These are phyloP conservation scores for Pyricularia pennisetigena DNA, from an alignment of 2,329 filamentous ascomycete genomes.

Conservation along the genomic window DNA sequence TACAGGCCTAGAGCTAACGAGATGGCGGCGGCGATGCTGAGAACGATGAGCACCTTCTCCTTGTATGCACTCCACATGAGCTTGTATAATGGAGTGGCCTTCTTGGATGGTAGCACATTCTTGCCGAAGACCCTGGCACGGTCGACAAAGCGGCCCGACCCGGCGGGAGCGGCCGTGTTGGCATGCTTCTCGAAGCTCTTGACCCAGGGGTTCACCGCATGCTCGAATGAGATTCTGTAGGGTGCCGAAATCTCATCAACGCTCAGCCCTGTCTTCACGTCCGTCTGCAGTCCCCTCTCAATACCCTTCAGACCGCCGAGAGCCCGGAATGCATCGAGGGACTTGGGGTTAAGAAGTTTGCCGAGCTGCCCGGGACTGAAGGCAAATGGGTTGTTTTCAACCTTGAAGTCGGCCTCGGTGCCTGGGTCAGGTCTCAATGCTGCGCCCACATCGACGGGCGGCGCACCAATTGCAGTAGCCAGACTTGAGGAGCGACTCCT, in stretches of 20 bases:
- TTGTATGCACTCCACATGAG: slow-evolving; percentile 24
- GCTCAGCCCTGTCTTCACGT: slow-evolving; percentile 56
- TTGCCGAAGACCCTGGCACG: not conserved
- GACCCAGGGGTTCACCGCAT: not conserved
- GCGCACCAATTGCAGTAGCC: not conserved
- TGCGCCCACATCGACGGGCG: slow-evolving; percentile 29
- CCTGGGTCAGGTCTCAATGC: slow-evolving; percentile 61
- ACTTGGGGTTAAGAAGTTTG: slow-evolving; percentile 76
- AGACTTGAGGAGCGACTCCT: not conserved
- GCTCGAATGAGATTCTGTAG: not conserved
- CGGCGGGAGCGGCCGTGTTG: not conserved
- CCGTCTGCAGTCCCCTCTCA: slow-evolving; percentile 62
- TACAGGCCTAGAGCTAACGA: slow-evolving; percentile 63
- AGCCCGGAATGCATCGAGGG: slow-evolving; percentile 61
- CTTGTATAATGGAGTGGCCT: slow-evolving; percentile 1
- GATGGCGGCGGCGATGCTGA: slow-evolving; percentile 58
- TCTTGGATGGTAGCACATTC: slow-evolving; percentile 4
- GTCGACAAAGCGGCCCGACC: not conserved
- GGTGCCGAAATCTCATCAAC: slow-evolving; percentile 47
- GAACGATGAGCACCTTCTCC: slow-evolving; percentile 62
- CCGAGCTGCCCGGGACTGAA: slow-evolving; percentile 64
- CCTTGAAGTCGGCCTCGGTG: slow-evolving; percentile 58
- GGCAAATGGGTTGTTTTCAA: slow-evolving; percentile 61
- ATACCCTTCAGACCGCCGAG: slow-evolving; percentile 64
- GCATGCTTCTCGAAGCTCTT: not conserved